Evolutionary conservation across 352 stramenopile genomes (phyloP).

Genomic region (Phytophthora agathidicida): DNA sequence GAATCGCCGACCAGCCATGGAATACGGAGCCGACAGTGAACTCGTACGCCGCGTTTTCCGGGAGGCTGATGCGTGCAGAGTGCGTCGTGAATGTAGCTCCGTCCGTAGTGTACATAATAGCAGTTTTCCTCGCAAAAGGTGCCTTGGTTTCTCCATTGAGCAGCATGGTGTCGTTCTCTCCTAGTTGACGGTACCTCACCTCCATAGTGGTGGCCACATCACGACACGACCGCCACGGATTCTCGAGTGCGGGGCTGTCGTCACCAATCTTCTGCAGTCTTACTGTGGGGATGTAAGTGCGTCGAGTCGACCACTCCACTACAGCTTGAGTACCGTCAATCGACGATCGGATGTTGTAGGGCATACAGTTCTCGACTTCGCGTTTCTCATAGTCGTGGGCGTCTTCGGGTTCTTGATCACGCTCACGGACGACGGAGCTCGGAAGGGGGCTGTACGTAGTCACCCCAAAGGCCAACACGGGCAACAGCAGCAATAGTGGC

Average conservation of each 20-base stretch:
- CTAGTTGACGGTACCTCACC: constrained; percentile 53
- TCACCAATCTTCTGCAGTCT: constrained; percentile 42
- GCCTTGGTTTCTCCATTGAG: constrained; percentile 2
- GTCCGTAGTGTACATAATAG: constrained; percentile 53
- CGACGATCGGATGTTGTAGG: constrained; percentile 76
- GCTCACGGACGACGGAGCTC: constrained; percentile 9
- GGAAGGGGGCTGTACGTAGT: not conserved
- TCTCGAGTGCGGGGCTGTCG: constrained; percentile 22
- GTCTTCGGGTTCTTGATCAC: constrained; percentile 48
- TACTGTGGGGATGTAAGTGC: constrained; percentile 75
- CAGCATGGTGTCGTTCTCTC: constrained; percentile 31
- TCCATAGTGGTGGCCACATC: constrained; percentile 58
- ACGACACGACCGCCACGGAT: constrained; percentile 71
- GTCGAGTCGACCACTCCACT: constrained; percentile 73
- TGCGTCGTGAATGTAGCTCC: constrained; percentile 65
- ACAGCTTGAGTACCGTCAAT: constrained; percentile 50
- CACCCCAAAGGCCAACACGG: not conserved
- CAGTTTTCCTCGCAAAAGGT: constrained; percentile 42
- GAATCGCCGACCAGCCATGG: constrained; percentile 76
- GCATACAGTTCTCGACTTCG: constrained; percentile 84
- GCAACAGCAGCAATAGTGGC: constrained; percentile 14
- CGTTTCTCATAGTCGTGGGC: constrained; percentile 67
- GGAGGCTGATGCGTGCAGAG: constrained; percentile 58
- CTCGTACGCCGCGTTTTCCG: constrained; percentile 45
- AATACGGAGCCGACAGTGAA: constrained; percentile 80